Conservation (phyloP, 2,329 filamentous ascomycete genomes). For the Ceratocystis ficicola region DNA sequence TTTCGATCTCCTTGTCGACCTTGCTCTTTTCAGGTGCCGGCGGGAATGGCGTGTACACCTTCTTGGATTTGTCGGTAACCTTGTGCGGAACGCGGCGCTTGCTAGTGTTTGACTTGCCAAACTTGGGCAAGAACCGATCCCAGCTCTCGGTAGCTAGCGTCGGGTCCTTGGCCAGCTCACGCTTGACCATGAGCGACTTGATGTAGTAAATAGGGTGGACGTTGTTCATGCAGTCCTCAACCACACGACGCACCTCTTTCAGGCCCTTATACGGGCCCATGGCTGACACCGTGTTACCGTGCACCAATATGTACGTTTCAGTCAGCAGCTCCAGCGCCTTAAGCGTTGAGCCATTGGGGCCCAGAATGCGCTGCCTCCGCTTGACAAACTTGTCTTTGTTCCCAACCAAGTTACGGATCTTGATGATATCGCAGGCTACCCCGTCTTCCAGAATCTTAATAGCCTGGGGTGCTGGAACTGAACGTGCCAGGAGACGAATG, state of each 20-base stretch:
- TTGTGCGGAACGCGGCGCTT: constrained; percentile 72
- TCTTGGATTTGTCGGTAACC: constrained; percentile 87
- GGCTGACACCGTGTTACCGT: constrained; percentile 84
- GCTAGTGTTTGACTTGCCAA: constrained; percentile 84
- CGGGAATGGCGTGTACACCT: constrained; percentile 92
- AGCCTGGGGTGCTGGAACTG: constrained; percentile 84
- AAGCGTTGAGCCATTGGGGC: constrained; percentile 79
- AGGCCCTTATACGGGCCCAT: constrained; percentile 91
- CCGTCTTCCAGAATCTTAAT: constrained; percentile 90
- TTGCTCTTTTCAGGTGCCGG: constrained; percentile 97
- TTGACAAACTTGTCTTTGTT: constrained; percentile 97
- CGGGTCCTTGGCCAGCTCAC: constrained; percentile 80
- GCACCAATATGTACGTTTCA: constrained; percentile 82
- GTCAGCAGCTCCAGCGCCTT: constrained; percentile 92
- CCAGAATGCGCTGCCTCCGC: constrained; percentile 80
- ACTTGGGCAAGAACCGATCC: constrained; percentile 93
- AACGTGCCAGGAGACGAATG: constrained; percentile 82
- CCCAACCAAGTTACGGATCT: constrained; percentile 77
- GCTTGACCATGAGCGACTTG: constrained; percentile 78
- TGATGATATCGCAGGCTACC: constrained; percentile 87
- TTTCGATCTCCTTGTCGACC: constrained; percentile 94
- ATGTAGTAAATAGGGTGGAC: constrained; percentile 83
- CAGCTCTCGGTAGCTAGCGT: constrained; percentile 78
- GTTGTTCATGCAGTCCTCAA: constrained; percentile 95
- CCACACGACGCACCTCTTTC: constrained; percentile 78